Base-by-base conservation (phyloP, 257 asterid genomes). In the Verbena officinalis region DNA sequence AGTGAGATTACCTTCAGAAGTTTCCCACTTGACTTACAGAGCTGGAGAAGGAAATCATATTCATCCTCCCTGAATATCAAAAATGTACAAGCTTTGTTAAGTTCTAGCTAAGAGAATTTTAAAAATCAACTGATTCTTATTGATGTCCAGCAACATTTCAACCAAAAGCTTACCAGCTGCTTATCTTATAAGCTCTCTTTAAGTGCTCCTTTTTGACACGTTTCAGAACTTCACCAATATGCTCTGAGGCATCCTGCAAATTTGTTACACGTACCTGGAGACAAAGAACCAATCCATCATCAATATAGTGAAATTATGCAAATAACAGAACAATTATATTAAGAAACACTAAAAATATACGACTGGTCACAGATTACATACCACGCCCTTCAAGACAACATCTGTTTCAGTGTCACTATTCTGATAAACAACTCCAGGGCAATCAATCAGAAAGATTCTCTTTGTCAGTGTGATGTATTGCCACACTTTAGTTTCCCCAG, bases 401-500 rank as follows among this genome's bases (percentile, higher is more conserved):
- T 94, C 97, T 0, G 99, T 90, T 64, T 90, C 97, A 10, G 95
- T 77, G 66, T 94, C 99, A 1, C 59, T 75, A 64, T 78, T 90
- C 68, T 88, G 93, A 73, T 94, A 94, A 46, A 94, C 99, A 62
- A 90, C 96, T 62, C 99, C 95, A 49, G 99, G 97, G 75, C 99
- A 94, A 77, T 94, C 97, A 60, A 90, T 90, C 73, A 94, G 78
- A 84, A 88, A 88, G 62, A 94, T 94, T 82, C 67, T 81, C 77
- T 94, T 90, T 45, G 99, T 88, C 24, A 94, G 92, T 42, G 95
- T 90, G 22, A 94, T 94, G 71, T 94, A 94, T 67, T 90, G 99
- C 99, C 99, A 94, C 63, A 90, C 97, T 86, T 90, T 94, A 23
- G 99, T 94, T 75, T 94, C 99, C 69, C 97, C 96, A 1, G 97